Evolutionary conservation across 2,329 filamentous ascomycete species (phyloP).

Genomic region (Sordariomycetes sp.): DNA sequence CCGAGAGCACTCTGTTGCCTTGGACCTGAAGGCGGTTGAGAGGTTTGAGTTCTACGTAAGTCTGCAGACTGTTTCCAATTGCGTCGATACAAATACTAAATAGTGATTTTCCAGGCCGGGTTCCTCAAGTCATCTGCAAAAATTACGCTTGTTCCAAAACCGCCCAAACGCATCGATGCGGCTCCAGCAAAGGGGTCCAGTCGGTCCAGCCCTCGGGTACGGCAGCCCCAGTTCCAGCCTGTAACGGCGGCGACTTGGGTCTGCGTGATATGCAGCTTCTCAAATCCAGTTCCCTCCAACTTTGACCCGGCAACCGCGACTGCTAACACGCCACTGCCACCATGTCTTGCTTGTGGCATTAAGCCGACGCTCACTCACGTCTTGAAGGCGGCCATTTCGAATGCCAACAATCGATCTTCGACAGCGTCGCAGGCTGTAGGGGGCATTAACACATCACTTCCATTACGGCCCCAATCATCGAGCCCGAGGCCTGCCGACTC

Average conservation of each 20-base stretch:
- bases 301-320: slow-evolving; percentile 79
- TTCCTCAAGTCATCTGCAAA: slow-evolving; percentile 94
- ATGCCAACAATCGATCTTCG: slow-evolving; percentile 43
- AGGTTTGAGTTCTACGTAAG: slow-evolving; percentile 78
- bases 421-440: background rate
- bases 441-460: slow-evolving; percentile 11
- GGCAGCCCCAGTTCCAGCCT: slow-evolving; percentile 24
- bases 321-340: slow-evolving; percentile 65
- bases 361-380: slow-evolving; percentile 75
- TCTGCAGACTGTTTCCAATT: background rate
- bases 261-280: slow-evolving; percentile 90
- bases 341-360: slow-evolving; percentile 87
- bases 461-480: slow-evolving; percentile 14
- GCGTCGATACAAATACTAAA: background rate
- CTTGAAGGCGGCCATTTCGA: slow-evolving; percentile 74
- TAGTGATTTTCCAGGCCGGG: slow-evolving; percentile 39
- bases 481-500: slow-evolving; percentile 5
- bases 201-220: slow-evolving; percentile 3
- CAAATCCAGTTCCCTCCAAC: slow-evolving; percentile 83
- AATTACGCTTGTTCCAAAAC: slow-evolving; percentile 77
- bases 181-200: background rate
- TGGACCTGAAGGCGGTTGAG: slow-evolving; percentile 86
- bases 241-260: slow-evolving; percentile 71
- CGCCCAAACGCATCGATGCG: slow-evolving; percentile 42
- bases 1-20: slow-evolving; percentile 67